phyloP scores from a whole-genome alignment of 2,329 filamentous ascomycete species.

The Pseudopyricularia javanii region DNA sequence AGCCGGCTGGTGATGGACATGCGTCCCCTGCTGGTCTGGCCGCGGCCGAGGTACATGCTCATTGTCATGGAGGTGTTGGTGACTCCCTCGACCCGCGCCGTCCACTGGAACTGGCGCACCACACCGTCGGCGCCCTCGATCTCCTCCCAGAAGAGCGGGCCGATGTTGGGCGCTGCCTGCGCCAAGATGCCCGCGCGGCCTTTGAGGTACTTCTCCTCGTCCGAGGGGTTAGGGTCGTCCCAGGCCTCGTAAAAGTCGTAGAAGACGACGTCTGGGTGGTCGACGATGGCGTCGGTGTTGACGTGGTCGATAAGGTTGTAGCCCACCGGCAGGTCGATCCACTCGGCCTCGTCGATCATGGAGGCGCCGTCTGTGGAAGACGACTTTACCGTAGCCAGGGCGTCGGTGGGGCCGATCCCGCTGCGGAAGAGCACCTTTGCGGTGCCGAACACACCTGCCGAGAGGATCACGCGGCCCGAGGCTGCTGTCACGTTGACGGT shows the following conservation, averaged over 20 bases:
- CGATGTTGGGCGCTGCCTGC: constrained; percentile 33
- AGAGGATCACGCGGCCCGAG: constrained; percentile 12
- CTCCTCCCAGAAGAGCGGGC: constrained; percentile 37
- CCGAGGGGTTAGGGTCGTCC: constrained; percentile 28
- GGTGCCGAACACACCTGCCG: constrained; percentile 10
- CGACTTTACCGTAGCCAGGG: constrained; percentile 38
- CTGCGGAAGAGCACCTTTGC: constrained; percentile 10
- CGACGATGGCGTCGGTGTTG: constrained; percentile 34
- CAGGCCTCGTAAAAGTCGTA: constrained; percentile 58
- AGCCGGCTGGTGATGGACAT: constrained; percentile 44
- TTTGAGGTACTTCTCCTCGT: constrained; percentile 31
- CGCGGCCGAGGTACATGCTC: constrained; percentile 39
- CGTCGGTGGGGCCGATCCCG: constrained; percentile 20
- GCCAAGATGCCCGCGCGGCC: constrained; percentile 47
- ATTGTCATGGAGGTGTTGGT: constrained; percentile 15
- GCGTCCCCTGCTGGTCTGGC: constrained; percentile 41
- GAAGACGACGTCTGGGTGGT: constrained; percentile 34
- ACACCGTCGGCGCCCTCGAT: constrained; percentile 45
- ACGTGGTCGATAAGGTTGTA: constrained; percentile 46
- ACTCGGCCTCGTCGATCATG: constrained; percentile 36
- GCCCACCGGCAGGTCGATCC: constrained; percentile 48
- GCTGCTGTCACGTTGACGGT: too few species aligned
- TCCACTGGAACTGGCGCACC: constrained; percentile 53
- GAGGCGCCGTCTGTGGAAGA: constrained; percentile 34
- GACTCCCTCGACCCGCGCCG: constrained; percentile 46